These are phyloP conservation scores for Leptographium procerum DNA, from an alignment of 2,329 filamentous ascomycete genomes.

Conservation along the genomic window DNA sequence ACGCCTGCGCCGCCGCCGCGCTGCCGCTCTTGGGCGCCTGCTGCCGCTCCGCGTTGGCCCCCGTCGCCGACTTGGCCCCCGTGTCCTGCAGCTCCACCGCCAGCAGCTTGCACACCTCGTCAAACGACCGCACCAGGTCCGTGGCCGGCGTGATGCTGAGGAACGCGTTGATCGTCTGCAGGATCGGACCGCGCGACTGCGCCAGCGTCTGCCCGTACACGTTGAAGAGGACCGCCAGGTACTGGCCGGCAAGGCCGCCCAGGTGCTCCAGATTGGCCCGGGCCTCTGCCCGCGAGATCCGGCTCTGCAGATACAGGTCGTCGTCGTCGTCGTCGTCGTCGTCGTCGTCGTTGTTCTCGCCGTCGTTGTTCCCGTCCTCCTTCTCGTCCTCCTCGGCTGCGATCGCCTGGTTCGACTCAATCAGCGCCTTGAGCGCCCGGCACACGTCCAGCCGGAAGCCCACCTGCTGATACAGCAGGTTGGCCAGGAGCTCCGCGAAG, in stretches of 20 bases:
- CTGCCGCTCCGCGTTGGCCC: constrained; percentile 29
- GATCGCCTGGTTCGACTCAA: constrained; percentile 85
- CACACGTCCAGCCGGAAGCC: constrained; percentile 82
- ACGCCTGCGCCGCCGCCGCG: constrained; percentile 43
- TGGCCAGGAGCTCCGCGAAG: constrained; percentile 85
- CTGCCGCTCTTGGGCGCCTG: constrained; percentile 19
- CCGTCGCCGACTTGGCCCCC: not conserved
- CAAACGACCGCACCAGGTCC: constrained; percentile 81
- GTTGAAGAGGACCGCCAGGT: constrained; percentile 96
- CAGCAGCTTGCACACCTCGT: constrained; percentile 75
- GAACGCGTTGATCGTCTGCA: constrained; percentile 91
- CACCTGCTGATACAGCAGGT: constrained; percentile 83
- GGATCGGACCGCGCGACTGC: constrained; percentile 78
- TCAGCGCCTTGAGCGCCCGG: constrained; percentile 70
- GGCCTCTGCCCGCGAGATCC: constrained; percentile 65
- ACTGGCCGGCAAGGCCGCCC: constrained; percentile 67
- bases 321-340: constrained; percentile 50
- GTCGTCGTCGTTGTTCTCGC: too few relatives aligned
- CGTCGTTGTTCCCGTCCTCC: constrained; percentile 61
- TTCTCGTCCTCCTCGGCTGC: constrained; percentile 39
- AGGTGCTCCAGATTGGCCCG: constrained; percentile 74
- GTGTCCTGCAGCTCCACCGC: constrained; percentile 48
- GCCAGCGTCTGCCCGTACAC: constrained; percentile 95
- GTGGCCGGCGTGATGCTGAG: constrained; percentile 70
- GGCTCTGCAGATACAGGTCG: constrained; percentile 63